Evolutionary conservation across 2,329 filamentous ascomycete species (phyloP).

Genomic region (Grosmannia huntii): DNA sequence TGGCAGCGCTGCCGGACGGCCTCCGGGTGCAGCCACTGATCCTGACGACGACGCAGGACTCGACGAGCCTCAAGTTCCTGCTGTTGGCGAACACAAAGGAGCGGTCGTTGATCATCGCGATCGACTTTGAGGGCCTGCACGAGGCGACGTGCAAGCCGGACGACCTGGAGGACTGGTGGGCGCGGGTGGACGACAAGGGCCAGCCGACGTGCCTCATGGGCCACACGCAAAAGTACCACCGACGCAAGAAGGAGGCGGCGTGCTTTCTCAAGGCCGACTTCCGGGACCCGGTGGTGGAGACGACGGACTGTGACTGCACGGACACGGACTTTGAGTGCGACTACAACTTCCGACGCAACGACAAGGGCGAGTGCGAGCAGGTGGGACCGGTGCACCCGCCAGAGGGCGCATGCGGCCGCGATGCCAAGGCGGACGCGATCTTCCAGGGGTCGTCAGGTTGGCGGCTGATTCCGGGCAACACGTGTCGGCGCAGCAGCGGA

Average conservation of each 20-base stretch:
- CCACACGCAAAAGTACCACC: conserved; percentile 74
- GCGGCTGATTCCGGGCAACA: conserved; percentile 77
- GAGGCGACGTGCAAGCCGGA: conserved; percentile 63
- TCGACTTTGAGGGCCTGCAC: conserved; percentile 76
- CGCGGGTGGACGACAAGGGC: conserved; percentile 66
- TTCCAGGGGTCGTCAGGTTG: conserved; percentile 85
- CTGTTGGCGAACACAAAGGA: conserved; percentile 51
- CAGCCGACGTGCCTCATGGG: conserved; percentile 90
- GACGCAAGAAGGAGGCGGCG: conserved; percentile 75
- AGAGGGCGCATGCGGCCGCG: conserved; percentile 54
- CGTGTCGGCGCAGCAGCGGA: conserved; percentile 49
- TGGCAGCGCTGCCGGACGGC: conserved; percentile 51
- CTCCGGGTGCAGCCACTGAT: conserved; percentile 57
- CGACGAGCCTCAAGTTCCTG: conserved; percentile 83
- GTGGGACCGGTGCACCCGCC: conserved; percentile 52
- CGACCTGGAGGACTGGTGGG: conserved; percentile 83
- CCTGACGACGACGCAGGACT: conserved; percentile 82
- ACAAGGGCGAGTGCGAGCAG: conserved; percentile 56
- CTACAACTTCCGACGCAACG: conserved; percentile 65
- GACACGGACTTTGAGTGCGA: conserved; percentile 90
- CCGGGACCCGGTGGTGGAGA: conserved; percentile 58
- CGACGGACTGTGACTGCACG: conserved; percentile 67
- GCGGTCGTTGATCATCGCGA: conserved; percentile 52
- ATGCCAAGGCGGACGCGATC: conserved; percentile 48
- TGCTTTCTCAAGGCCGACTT: conserved; percentile 86